These are phyloP conservation scores for Neopestalotiopsis rosae DNA, from an alignment of 2,329 filamentous ascomycete genomes.

Conservation along the genomic window DNA sequence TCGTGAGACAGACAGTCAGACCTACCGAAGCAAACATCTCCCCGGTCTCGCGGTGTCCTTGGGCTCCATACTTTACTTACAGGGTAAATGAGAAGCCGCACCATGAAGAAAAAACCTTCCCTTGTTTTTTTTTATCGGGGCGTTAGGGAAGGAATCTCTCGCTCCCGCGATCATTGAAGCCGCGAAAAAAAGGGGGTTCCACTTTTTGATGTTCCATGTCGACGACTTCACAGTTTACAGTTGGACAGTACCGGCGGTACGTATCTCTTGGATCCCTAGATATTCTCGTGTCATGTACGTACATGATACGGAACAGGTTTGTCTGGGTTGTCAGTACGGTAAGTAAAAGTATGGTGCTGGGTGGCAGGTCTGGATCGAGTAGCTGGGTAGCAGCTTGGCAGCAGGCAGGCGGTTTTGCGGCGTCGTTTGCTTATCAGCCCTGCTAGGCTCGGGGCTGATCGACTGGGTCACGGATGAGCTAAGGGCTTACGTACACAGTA, in stretches of 20 bases:
- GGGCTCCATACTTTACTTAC: not conserved
- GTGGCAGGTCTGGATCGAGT: too few relatives aligned
- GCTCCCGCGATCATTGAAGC: not conserved
- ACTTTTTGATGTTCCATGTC: not conserved
- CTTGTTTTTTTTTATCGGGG: not conserved
- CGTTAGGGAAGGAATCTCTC: not conserved
- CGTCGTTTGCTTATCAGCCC: constrained; percentile 6
- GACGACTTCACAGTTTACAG: not conserved
- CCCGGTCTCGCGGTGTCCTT: not conserved
- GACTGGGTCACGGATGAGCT: not conserved
- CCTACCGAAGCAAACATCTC: not conserved
- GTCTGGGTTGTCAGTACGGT: not conserved
- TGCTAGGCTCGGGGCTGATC: constrained; percentile 6
- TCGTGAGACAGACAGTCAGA: not conserved
- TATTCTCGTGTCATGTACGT: too few relatives aligned
- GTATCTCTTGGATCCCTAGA: not conserved
- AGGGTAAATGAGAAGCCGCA: constrained; percentile 12
- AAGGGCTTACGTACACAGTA: not conserved
- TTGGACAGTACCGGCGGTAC: not conserved
- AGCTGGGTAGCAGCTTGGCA: too few relatives aligned
- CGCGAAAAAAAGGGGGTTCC: constrained; percentile 7
- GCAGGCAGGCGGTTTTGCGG: not conserved
- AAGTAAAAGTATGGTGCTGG: not conserved
- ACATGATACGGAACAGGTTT: too few relatives aligned
- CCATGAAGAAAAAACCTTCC: not conserved